Evolutionary conservation across 257 asterid genomes (phyloP).

Genomic region (Solanum bulbocastanum): DNA sequence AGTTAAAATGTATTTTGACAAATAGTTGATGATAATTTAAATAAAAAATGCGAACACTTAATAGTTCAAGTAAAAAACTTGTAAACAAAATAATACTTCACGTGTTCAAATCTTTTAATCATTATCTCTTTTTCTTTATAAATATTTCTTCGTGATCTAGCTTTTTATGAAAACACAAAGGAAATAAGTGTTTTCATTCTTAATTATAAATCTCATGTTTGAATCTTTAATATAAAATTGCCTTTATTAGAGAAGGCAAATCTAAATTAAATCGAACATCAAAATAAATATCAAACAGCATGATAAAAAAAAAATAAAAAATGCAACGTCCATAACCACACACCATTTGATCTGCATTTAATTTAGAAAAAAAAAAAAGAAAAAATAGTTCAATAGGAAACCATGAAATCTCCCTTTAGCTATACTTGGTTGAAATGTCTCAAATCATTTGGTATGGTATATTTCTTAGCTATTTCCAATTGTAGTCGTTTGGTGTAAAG

Average conservation of each 20-base stretch:
- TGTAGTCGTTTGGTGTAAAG: too few species aligned
- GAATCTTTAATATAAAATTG: neutral
- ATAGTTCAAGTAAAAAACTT: neutral
- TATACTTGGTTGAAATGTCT: neutral
- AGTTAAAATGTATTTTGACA: neutral
- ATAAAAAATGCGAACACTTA: neutral
- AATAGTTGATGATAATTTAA: neutral
- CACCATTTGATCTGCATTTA: neutral
- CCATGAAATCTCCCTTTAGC: neutral
- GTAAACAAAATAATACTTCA: neutral
- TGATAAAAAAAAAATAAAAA: too few species aligned
- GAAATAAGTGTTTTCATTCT: neutral
- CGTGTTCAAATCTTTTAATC: neutral
- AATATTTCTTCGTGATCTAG: neutral
- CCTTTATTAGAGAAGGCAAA: rapidly evolving
- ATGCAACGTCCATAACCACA: neutral
- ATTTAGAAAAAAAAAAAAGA: too few species aligned
- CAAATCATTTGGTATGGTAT: neutral
- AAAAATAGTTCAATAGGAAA: neutral
- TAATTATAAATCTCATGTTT: rapidly evolving
- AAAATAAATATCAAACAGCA: neutral
- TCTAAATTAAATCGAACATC: neutral
- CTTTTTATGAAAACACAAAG: neutral
- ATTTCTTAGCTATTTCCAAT: neutral
- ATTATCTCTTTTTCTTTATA: neutral